Conservation (phyloP, 1,284 basidiomycete genomes). For the Fomitopsis schrenkii region DNA sequence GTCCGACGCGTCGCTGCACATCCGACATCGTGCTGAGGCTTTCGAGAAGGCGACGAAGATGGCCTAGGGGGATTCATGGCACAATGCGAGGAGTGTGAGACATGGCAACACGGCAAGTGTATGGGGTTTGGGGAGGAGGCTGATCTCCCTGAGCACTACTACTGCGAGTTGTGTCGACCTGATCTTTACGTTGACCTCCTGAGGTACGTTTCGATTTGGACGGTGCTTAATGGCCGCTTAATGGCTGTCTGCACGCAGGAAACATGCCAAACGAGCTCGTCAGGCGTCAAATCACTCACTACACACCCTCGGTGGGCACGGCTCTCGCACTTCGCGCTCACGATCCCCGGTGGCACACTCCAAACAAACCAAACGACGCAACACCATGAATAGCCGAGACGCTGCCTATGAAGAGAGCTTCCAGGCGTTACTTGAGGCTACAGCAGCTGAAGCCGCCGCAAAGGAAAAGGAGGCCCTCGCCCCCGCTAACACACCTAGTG, state of each 20-base stretch:
- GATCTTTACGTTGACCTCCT: conserved; percentile 79
- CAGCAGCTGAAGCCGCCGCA: conserved; percentile 61
- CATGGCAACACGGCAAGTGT: conserved; percentile 97
- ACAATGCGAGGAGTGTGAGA: conserved; percentile 94
- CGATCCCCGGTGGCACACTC: conserved; percentile 64
- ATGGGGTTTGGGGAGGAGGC: conserved; percentile 91
- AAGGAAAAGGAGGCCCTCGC: conserved; percentile 29
- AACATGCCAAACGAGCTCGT: conserved; percentile 56
- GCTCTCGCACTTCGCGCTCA: conserved; percentile 66
- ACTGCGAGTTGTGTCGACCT: conserved; percentile 91
- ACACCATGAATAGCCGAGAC: conserved; percentile 97
- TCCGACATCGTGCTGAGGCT: conserved; percentile 12
- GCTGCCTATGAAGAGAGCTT: conserved; percentile 89
- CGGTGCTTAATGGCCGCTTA: conserved; percentile 6
- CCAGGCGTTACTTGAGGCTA: conserved; percentile 67
- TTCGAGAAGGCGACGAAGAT: conserved; percentile 37
- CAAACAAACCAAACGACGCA: conserved; percentile 77
- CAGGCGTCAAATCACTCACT: conserved; percentile 58
- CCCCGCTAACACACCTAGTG: conserved; percentile 14
- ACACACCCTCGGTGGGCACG: conserved; percentile 30
- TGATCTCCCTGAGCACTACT: conserved; percentile 81
- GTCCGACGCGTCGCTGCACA: conserved; percentile 26
- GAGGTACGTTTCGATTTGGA: conserved; percentile 46
- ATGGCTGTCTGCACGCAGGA: conserved; percentile 35
- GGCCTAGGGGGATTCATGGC: conserved; percentile 85